Evolutionary conservation across 169 alveolate genomes (phyloP), one percentile per base, ranked within the genome.

Genomic region (Plasmodium gallinaceum): DNA sequence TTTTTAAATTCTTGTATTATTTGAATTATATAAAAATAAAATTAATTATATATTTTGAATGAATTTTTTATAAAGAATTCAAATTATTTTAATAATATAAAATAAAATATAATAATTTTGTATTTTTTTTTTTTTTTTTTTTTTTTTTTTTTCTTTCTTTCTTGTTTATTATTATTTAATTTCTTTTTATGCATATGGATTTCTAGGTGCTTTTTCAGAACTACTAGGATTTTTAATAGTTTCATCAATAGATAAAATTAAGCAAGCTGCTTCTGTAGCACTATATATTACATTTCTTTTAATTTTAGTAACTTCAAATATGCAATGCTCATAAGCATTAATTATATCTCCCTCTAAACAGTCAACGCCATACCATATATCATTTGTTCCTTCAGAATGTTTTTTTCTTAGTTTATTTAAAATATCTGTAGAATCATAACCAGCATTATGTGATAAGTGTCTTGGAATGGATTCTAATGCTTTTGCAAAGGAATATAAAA

Each of bases 241-340:
- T 93, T 98, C 99, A 92, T 98, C 99, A 39, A 98, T 97, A 32
- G 99, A 96, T 32, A 98, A 96, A 64, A 98, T 96, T 48, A 97
- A 92, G 88, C 99, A 98, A 6, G 99, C 99, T 7, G 99, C 99
- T 93, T 98, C 99, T 16, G 99, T 97, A 0, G 99, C 99, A 52
- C 99, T 96, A 88, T 96, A 95, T 39, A 98, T 86, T 22, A 99
- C 99, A 93, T 98, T 98, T 54, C 96, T 93, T 94, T 98, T 98
- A 58, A 97, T 98, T 46, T 97, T 86, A 12, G 98, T 95, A 1
- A 99, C 99, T 93, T 98, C 99, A 99, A 99, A 98, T 54, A 98
- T 97, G 92, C 96, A 96, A 20, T 93, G 88, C 39, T 94, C 93
- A 92, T 94, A 97, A 10, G 97, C 88, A 90, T 98, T 98, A 64